phyloP scores from a whole-genome alignment of 176 grass and related monocot species.

The Juncus inflexus region DNA sequence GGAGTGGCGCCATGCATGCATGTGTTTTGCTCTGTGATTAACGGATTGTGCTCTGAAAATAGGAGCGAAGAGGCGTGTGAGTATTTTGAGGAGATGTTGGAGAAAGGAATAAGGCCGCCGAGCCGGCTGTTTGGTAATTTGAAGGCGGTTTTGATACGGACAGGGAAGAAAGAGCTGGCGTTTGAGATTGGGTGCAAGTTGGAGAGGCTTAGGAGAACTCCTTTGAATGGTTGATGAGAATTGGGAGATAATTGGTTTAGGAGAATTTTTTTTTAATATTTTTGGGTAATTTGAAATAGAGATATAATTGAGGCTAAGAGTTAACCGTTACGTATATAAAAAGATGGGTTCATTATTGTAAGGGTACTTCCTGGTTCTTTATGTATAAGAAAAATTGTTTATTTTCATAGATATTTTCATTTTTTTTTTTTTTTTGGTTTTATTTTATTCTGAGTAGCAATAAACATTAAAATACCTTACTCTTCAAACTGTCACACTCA shows the following conservation, averaged over 20 bases:
- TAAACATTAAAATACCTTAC: too few relatives aligned
- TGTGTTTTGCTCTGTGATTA: slow-evolving; percentile 66
- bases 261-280: too few relatives aligned
- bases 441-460: too few relatives aligned
- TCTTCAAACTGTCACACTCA: too few relatives aligned
- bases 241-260: slow-evolving; percentile 4
- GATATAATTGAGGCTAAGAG: too few relatives aligned
- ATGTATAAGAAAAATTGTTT: too few relatives aligned
- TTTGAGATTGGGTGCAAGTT: slow-evolving; percentile 47
- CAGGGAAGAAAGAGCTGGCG: slow-evolving; percentile 52
- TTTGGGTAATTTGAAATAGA: too few relatives aligned
- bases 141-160: slow-evolving; percentile 52
- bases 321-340: too few relatives aligned
- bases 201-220: slow-evolving; percentile 43
- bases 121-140: slow-evolving; percentile 55
- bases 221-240: slow-evolving; percentile 29
- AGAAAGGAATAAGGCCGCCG: slow-evolving; percentile 65
- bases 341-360: too few relatives aligned
- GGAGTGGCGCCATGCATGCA: slow-evolving; percentile 65
- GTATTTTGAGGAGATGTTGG: slow-evolving; percentile 72
- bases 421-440: too few relatives aligned
- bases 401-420: too few relatives aligned
- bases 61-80: slow-evolving; percentile 61
- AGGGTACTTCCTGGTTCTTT: too few relatives aligned
- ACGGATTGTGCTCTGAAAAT: slow-evolving; percentile 55